Evolutionary conservation across 2,329 filamentous ascomycete genomes (phyloP).

Genomic region (Penicillium occitanis): DNA sequence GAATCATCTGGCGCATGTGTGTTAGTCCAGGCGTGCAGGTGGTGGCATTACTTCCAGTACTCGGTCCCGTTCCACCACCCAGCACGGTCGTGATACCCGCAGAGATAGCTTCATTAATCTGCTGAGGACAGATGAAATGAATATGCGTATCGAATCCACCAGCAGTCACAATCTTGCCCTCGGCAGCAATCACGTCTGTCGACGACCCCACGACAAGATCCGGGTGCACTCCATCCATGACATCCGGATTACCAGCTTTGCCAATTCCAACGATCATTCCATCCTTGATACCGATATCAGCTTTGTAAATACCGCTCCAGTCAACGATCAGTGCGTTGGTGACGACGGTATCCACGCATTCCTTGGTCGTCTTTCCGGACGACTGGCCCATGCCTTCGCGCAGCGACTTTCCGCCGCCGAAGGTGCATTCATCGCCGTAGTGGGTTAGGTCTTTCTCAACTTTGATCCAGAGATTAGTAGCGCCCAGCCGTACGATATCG

Average conservation of each 20-base stretch:
- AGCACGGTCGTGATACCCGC: constrained; percentile 88
- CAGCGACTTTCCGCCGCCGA: constrained; percentile 90
- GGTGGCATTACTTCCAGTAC: constrained; percentile 84
- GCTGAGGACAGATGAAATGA: constrained; percentile 93
- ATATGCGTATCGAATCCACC: constrained; percentile 89
- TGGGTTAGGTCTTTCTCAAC: constrained; percentile 82
- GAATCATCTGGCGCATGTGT: constrained; percentile 85
- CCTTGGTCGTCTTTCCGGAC: constrained; percentile 68
- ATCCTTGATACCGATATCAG: constrained; percentile 89
- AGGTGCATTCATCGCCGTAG: constrained; percentile 93
- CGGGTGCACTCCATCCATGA: constrained; percentile 82
- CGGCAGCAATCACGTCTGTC: constrained; percentile 88
- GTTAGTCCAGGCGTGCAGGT: constrained; percentile 87
- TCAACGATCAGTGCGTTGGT: constrained; percentile 89
- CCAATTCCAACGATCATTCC: constrained; percentile 85
- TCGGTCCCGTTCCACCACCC: constrained; percentile 89
- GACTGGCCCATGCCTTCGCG: constrained; percentile 96
- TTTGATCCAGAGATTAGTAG: constrained; percentile 84
- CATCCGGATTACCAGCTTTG: constrained; percentile 94
- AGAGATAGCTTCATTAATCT: constrained; percentile 77
- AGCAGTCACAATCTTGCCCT: constrained; percentile 86
- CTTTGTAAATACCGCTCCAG: constrained; percentile 92
- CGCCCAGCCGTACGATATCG: constrained; percentile 76
- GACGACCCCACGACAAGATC: constrained; percentile 80
- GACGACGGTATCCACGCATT: constrained; percentile 79